Conservation (phyloP, 371 early-diverging fungal genomes). For the Syncephalastrum racemosum region DNA sequence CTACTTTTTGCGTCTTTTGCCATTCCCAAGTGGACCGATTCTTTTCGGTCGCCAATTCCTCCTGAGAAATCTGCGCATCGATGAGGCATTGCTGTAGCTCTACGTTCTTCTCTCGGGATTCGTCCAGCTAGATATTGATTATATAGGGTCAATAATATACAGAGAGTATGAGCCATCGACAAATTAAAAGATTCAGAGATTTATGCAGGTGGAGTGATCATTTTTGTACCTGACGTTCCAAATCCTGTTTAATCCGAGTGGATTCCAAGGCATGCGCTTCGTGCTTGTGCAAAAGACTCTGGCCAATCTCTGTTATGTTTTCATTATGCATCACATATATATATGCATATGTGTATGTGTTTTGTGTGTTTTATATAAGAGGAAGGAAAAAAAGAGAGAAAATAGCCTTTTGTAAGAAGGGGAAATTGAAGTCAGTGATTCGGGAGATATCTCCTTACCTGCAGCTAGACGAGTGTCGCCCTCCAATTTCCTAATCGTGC, state of each 20-base stretch:
- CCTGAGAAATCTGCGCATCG: constrained; percentile 30
- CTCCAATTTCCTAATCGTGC: constrained; percentile 40
- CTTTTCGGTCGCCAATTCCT: constrained; percentile 29
- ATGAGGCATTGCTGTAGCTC: constrained; percentile 31
- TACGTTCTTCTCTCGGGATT: constrained; percentile 24
- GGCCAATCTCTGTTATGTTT: constrained; percentile 40
- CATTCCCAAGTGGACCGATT: constrained; percentile 31
- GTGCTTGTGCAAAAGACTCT: constrained; percentile 45
- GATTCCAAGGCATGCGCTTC: constrained; percentile 35
- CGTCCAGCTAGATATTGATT: constrained; percentile 19
- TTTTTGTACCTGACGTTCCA: constrained; percentile 32
- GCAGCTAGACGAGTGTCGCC: constrained; percentile 46
- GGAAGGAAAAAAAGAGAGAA: not conserved
- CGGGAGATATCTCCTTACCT: constrained; percentile 23
- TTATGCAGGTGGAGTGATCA: not conserved
- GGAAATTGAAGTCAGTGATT: not conserved
- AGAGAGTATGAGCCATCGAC: not conserved
- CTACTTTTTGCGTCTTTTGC: constrained; percentile 49
- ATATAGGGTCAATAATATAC: not conserved
- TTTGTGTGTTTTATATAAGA: constrained; percentile 4
- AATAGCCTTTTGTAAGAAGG: not conserved
- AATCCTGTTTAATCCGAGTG: constrained; percentile 22
- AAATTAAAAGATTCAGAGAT: constrained; percentile 6
- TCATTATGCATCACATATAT: not conserved
- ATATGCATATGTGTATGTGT: too few species aligned